Evolutionary conservation across 2,329 filamentous ascomycete genomes (phyloP).

Genomic region (Trichophyton mentagrophytes): DNA sequence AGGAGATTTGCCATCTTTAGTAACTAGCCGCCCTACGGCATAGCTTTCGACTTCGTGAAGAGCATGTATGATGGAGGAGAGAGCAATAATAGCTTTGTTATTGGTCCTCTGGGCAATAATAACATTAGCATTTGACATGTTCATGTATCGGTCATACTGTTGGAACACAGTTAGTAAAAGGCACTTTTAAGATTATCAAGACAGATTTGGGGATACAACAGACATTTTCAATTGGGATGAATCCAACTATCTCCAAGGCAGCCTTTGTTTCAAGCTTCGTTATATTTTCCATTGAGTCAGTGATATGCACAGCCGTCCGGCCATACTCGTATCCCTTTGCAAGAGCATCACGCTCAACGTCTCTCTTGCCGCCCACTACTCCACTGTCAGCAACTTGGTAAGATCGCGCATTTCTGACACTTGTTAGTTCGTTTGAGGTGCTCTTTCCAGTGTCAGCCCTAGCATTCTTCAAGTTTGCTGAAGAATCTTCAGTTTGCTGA

Average conservation of each 20-base stretch:
- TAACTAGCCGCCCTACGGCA: conserved; percentile 72
- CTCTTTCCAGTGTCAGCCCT: conserved; percentile 22
- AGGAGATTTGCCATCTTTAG: conserved; percentile 71
- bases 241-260: conserved; percentile 72
- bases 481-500: conserved; percentile 42
- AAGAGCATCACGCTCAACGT: conserved; percentile 68
- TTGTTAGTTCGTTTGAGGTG: conserved; percentile 42
- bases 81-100: conserved; percentile 66
- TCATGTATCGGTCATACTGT: conserved; percentile 71
- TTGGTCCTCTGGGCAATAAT: conserved; percentile 67
- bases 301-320: conserved; percentile 79
- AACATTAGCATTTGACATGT: conserved; percentile 67
- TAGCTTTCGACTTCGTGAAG: conserved; percentile 75
- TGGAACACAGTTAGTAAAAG: conserved; percentile 1
- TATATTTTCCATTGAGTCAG: conserved; percentile 70
- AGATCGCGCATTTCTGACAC: conserved; percentile 61
- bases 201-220: conserved; percentile 10
- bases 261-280: conserved; percentile 72
- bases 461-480: conserved; percentile 34
- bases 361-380: conserved; percentile 63
- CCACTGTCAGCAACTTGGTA: conserved; percentile 70
- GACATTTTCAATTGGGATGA: conserved; percentile 61
- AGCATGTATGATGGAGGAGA: conserved; percentile 82
- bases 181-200: neutral
- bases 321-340: conserved; percentile 95